Evolutionary conservation across 805 yeast genomes (phyloP), one percentile per base, ranked within the genome.

Genomic region (Metschnikowia cerradonensis): DNA sequence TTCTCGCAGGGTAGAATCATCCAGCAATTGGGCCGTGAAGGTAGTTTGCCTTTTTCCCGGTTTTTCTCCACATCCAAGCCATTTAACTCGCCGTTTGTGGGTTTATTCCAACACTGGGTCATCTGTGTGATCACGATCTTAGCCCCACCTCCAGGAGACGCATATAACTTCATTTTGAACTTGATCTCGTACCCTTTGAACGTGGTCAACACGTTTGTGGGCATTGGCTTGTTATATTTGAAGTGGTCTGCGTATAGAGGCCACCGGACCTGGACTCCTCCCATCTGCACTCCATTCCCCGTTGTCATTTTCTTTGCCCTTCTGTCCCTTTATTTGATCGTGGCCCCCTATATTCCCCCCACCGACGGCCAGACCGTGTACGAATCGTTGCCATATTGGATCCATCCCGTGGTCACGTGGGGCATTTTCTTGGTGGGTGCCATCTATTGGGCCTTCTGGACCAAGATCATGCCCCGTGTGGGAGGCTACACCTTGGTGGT

Each of bases 121-220:
- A 84, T 88, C 15, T 86, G 91, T 71, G 68, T 85, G 38, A 74
- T 88, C 47, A 83, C 90, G 45, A 81, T 89, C 53, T 62, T 87
- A 42, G 94, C 92, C 3, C 73, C 73, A 39, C 92, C 94, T 17
- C 88, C 91, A 23, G 95, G 94, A 51, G 95, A 88, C 63, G 95
- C 95, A 44, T 88, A 87, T 72, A 85, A 86, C 67, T 86, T 89
- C 65, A 81, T 88, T 58, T 66, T 86, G 67, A 88, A 89, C 68
- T 75, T 89, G 72, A 84, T 87, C 59, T 83, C 92, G 2, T 88
- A 88, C 66, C 92, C 96, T 45, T 78, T 84, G 71, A 85, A 88
- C 62, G 84, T 88, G 46, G 85, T 88, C 60, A 85, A 88, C 65
- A 71, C 83, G 31, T 73, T 75, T 41, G 82, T 88, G 37, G 83